phyloP scores from a whole-genome alignment of 768 basidiomycete species.

The Tulasnella sp. region DNA sequence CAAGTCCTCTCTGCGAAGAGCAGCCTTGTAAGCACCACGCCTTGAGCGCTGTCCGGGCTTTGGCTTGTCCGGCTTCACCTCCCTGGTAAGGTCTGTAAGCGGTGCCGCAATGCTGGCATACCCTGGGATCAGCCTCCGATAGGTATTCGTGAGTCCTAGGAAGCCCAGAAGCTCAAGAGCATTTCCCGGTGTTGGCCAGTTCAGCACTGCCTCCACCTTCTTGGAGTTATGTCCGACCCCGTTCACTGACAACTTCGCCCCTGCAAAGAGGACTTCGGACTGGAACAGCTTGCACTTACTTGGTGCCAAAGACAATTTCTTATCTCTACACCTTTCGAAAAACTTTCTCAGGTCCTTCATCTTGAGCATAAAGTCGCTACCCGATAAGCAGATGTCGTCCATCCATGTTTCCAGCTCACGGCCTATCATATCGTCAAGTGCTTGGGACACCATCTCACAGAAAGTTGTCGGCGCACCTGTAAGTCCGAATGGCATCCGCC shows the following conservation, averaged over 20 bases:
- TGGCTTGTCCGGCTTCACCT: constrained; percentile 15
- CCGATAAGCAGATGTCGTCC: constrained; percentile 38
- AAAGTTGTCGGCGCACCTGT: constrained; percentile 44
- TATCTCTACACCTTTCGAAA: constrained; percentile 37
- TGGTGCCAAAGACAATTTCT: constrained; percentile 41
- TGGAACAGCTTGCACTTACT: constrained; percentile 42
- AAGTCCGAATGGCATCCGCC: constrained; percentile 44
- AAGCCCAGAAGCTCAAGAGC: constrained; percentile 39
- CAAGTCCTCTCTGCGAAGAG: constrained; percentile 35
- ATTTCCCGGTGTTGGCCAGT: constrained; percentile 37
- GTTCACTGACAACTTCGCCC: constrained; percentile 37
- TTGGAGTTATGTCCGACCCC: constrained; percentile 41
- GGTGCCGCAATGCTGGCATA: constrained; percentile 40
- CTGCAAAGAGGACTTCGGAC: constrained; percentile 42
- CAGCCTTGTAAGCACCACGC: constrained; percentile 35
- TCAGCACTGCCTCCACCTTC: constrained; percentile 43
- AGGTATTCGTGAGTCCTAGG: constrained; percentile 41
- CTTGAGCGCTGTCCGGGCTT: not conserved
- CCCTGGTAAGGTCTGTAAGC: constrained; percentile 37
- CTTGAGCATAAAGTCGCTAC: constrained; percentile 38
- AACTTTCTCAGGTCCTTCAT: constrained; percentile 35
- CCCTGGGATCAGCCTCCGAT: constrained; percentile 39
- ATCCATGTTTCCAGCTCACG: too few species aligned
- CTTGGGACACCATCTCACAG: constrained; percentile 32
- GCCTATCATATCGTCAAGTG: constrained; percentile 33